Evolutionary conservation across 1,139 yeast species (phyloP).

Genomic region (Torulaspora pretoriensis): DNA sequence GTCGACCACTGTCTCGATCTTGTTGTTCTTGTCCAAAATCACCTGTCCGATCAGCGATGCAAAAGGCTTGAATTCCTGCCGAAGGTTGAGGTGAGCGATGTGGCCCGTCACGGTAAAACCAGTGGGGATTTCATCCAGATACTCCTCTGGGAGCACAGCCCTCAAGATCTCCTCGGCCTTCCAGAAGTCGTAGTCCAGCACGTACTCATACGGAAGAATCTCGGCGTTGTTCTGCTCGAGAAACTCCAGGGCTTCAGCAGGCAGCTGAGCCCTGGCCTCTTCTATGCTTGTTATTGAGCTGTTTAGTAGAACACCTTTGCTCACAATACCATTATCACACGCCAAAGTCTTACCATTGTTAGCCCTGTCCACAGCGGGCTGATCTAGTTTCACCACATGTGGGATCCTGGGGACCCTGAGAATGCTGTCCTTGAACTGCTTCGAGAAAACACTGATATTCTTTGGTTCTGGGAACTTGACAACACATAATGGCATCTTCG

Average conservation of each 20-base stretch:
- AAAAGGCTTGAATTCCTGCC: slow-evolving; percentile 81
- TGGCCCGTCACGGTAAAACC: slow-evolving; percentile 96
- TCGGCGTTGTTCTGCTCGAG: slow-evolving; percentile 47
- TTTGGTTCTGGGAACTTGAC: slow-evolving; percentile 69
- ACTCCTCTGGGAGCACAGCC: slow-evolving; percentile 70
- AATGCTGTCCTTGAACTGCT: slow-evolving; percentile 49
- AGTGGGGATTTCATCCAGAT: slow-evolving; percentile 72
- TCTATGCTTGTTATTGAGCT: slow-evolving; percentile 46
- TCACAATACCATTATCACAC: slow-evolving; percentile 32
- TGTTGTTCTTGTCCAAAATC: slow-evolving; percentile 76
- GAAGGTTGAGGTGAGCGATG: slow-evolving; percentile 84
- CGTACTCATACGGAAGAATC: slow-evolving; percentile 52
- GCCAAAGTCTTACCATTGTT: slow-evolving; percentile 21
- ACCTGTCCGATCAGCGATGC: slow-evolving; percentile 83
- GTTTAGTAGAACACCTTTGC: slow-evolving; percentile 61
- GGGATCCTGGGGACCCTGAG: slow-evolving; percentile 61
- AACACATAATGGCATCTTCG: slow-evolving; percentile 54
- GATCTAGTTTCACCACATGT: slow-evolving; percentile 52
- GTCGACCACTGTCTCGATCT: slow-evolving; percentile 87
- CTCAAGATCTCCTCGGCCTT: slow-evolving; percentile 77
- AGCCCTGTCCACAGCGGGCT: slow-evolving; percentile 13
- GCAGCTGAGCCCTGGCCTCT: slow-evolving; percentile 41
- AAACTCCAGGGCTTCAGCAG: slow-evolving; percentile 42
- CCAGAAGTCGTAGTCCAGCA: slow-evolving; percentile 76
- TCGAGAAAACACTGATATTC: slow-evolving; percentile 48